These are phyloP conservation scores for Didymella sp. DNA, from an alignment of 2,329 filamentous ascomycete genomes.

Conservation along the genomic window DNA sequence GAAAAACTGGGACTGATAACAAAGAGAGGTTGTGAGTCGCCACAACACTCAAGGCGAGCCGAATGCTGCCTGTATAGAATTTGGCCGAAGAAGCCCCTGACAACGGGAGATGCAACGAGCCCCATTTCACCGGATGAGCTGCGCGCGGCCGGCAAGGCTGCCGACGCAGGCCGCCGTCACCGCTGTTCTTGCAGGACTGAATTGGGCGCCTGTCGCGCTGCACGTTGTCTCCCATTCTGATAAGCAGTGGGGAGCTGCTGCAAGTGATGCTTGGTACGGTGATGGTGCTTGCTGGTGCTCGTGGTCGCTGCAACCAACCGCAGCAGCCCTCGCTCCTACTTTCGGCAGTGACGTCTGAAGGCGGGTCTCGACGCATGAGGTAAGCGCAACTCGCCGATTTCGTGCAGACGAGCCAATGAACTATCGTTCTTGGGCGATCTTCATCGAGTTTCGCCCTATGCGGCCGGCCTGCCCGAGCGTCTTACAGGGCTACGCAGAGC, in stretches of 20 bases:
- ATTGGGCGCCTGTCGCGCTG: conserved; percentile 10
- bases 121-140: conserved; percentile 26
- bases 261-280: conserved; percentile 14
- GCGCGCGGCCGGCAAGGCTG: conserved; percentile 35
- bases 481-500: conserved; percentile 18
- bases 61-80: conserved; percentile 13
- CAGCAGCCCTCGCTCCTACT: conserved; percentile 9
- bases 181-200: conserved; percentile 6
- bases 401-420: conserved; percentile 2
- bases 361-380: conserved; percentile 19
- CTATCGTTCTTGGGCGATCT: conserved; percentile 9
- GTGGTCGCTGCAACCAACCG: conserved; percentile 20
- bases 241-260: conserved; percentile 17
- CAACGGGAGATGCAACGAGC: conserved; percentile 26
- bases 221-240: conserved; percentile 3
- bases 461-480: conserved; percentile 7
- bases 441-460: conserved; percentile 14
- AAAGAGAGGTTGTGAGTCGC: conserved; percentile 30
- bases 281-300: conserved; percentile 7
- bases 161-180: conserved; percentile 28
- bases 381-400: conserved; percentile 32
- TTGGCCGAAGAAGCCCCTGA: conserved; percentile 26
- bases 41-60: conserved; percentile 26
- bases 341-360: conserved; percentile 28
- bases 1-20: conserved; percentile 36